Percentiles rank a stretch among this genome's conserved stretches.
Conservation (phyloP, 2,329 filamentous ascomycete genomes). For the Colletotrichum graminicola region DNA sequence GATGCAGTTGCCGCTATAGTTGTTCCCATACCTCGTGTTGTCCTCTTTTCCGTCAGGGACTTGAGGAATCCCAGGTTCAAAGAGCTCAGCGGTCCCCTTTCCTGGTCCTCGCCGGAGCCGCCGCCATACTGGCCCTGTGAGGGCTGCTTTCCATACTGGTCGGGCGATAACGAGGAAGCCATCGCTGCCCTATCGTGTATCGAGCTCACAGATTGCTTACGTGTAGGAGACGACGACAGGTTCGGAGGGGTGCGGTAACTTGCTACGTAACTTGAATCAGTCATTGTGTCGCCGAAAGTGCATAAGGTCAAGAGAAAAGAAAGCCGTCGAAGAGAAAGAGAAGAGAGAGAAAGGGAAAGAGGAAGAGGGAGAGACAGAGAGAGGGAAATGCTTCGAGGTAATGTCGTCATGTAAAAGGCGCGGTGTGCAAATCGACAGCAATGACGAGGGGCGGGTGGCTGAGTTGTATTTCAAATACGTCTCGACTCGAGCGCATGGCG, state of each 20-base stretch:
- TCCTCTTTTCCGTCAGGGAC: conserved; percentile 78
- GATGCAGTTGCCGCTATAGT: conserved; percentile 6
- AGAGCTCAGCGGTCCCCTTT: conserved; percentile 56
- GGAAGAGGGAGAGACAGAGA: neutral
- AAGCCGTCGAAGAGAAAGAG: conserved; percentile 1
- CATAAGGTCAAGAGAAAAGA: neutral
- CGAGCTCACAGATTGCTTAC: conserved; percentile 49
- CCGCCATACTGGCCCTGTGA: conserved; percentile 45
- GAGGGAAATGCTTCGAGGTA: neutral
- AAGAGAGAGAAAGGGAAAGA: neutral
- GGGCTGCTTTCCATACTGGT: conserved; percentile 48
- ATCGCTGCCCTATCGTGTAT: conserved; percentile 54
- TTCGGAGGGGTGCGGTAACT: conserved; percentile 54
- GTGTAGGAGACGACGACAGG: conserved; percentile 50
- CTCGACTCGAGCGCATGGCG: conserved; percentile 14
- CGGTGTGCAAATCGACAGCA: neutral
- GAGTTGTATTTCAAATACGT: conserved; percentile 29
- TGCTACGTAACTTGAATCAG: conserved; percentile 53
- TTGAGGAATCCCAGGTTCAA: conserved; percentile 75
- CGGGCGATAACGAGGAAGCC: conserved; percentile 62
- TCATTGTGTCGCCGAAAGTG: conserved; percentile 43
- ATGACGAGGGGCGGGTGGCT: neutral
- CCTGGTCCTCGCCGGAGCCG: conserved; percentile 46
- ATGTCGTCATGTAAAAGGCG: conserved; percentile 22
- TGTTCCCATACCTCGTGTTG: conserved; percentile 73